Conservation (phyloP, 1,284 basidiomycete genomes). For the Agroathelia rolfsii region DNA sequence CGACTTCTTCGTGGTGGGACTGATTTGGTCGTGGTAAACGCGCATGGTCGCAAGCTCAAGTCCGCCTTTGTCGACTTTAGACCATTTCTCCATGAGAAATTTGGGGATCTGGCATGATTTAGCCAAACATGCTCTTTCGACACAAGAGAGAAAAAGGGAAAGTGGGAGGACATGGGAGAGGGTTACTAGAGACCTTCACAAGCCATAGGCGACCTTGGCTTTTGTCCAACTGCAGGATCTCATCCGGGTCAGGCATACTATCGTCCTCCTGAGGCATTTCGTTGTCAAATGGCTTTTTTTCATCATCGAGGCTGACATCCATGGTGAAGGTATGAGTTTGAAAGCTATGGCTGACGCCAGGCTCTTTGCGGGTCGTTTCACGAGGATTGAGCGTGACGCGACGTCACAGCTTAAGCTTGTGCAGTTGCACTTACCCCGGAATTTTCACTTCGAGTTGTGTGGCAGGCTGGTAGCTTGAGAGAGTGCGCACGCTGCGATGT, state of each 20-base stretch:
- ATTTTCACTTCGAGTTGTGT: no score
- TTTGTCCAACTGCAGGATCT: slow-evolving; percentile 61
- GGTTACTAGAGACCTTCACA: slow-evolving; percentile 54
- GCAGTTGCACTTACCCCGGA: no score
- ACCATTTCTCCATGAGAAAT: slow-evolving; percentile 64
- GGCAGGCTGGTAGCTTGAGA: no score
- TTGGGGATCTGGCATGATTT: slow-evolving; percentile 65
- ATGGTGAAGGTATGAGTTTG: no score
- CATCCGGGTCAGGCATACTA: slow-evolving; percentile 64
- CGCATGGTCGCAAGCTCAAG: slow-evolving; percentile 66
- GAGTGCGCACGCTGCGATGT: no score
- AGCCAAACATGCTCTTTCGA: slow-evolving; percentile 6
- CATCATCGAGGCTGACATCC: slow-evolving; percentile 44
- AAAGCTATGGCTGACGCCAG: no score
- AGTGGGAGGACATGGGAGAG: background rate
- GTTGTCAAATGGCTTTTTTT: slow-evolving; percentile 61
- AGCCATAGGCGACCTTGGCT: slow-evolving; percentile 69
- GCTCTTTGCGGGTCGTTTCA: no score
- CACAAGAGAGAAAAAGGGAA: slow-evolving; percentile 8
- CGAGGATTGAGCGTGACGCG: no score
- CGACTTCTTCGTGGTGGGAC: slow-evolving; percentile 31
- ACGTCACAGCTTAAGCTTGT: no score
- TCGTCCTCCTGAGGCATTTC: slow-evolving; percentile 47
- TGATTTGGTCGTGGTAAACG: slow-evolving; percentile 46
- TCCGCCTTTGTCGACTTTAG: slow-evolving; percentile 47